phyloP scores from a whole-genome alignment of 495 filamentous ascomycete genomes.

The Cercophora sp. region DNA sequence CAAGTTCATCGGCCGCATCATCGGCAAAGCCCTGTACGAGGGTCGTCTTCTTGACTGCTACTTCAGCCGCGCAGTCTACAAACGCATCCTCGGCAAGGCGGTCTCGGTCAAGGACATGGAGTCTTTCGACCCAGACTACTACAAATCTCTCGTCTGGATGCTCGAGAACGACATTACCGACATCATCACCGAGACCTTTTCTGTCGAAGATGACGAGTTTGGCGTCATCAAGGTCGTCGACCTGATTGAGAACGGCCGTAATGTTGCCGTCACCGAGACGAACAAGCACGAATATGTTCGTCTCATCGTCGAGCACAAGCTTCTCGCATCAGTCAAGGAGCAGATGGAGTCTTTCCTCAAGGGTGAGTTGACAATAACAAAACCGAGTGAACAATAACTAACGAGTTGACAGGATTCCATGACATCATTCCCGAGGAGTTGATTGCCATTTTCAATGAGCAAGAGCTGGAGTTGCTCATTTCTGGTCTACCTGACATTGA shows the following conservation, averaged over 20 bases:
- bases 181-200: conserved; percentile 96
- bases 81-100: conserved; percentile 87
- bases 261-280: conserved; percentile 91
- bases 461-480: conserved; percentile 94
- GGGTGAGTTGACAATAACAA: too few species aligned
- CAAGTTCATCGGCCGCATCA: conserved; percentile 98
- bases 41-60: conserved; percentile 95
- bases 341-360: conserved; percentile 95
- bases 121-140: conserved; percentile 95
- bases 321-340: conserved; percentile 84
- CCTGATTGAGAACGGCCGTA: conserved; percentile 78
- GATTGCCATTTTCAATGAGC: conserved; percentile 97
- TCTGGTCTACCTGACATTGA: conserved; percentile 97
- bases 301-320: conserved; percentile 86
- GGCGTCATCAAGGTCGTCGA: conserved; percentile 84
- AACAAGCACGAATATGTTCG: conserved; percentile 98
- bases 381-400: too few species aligned
- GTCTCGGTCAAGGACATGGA: conserved; percentile 99
- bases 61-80: conserved; percentile 98
- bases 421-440: conserved; percentile 95
- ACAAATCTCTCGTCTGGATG: conserved; percentile 99
- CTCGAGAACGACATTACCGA: conserved; percentile 98
- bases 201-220: conserved; percentile 88
- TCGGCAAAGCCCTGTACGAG: conserved; percentile 97
- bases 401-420: conserved; percentile 80